Conservation (phyloP, 1,284 basidiomycete genomes). For the Rhodofomes roseus region DNA sequence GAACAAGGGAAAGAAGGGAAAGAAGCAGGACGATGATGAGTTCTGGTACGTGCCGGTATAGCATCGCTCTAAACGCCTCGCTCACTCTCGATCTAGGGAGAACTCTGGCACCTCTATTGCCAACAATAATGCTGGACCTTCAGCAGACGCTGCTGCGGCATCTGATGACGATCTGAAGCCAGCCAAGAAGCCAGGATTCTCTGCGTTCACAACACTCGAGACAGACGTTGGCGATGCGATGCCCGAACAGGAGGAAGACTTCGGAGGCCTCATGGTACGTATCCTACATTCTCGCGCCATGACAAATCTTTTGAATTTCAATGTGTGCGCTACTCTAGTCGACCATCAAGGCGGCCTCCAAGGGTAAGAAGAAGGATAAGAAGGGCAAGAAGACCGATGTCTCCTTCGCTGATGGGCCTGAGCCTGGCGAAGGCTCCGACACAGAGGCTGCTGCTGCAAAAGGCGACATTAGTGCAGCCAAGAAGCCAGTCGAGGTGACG, state of each 20-base stretch:
- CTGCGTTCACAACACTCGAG: conserved; percentile 51
- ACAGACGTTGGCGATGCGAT: conserved; percentile 45
- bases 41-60: conserved; percentile 59
- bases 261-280: conserved; percentile 83
- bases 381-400: conserved; percentile 47
- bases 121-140: conserved; percentile 33
- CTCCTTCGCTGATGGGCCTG: conserved; percentile 31
- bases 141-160: conserved; percentile 33
- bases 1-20: conserved; percentile 84
- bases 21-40: conserved; percentile 77
- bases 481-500: conserved; percentile 46
- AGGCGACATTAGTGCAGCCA: conserved; percentile 33
- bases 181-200: conserved; percentile 33
- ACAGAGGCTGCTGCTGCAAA: conserved; percentile 32
- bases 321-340: conserved; percentile 20
- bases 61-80: conserved; percentile 2
- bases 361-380: conserved; percentile 54
- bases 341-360: conserved; percentile 48
- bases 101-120: conserved; percentile 60
- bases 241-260: conserved; percentile 70
- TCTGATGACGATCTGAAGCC: conserved; percentile 39
- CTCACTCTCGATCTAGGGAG: conserved; percentile 45
- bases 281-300: neutral
- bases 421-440: conserved; percentile 32
- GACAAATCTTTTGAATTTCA: neutral